phyloP scores from a whole-genome alignment of 2,329 filamentous ascomycete species.

The Clarireedia homoeocarpa region DNA sequence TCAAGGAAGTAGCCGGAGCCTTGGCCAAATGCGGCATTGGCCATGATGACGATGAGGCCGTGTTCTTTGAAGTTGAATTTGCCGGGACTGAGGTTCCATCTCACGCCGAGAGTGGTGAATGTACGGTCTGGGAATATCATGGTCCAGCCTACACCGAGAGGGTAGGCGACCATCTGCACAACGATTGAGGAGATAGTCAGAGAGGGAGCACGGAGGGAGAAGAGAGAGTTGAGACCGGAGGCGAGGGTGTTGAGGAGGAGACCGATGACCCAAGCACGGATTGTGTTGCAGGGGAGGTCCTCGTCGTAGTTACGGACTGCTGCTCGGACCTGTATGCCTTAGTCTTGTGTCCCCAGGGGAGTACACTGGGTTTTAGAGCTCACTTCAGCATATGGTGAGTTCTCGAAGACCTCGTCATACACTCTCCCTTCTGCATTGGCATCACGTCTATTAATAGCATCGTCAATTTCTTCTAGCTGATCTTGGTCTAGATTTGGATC shows the following conservation, averaged over 20 bases:
- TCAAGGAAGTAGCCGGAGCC: slow-evolving; percentile 60
- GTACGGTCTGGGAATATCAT: slow-evolving; percentile 17
- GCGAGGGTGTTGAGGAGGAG: slow-evolving; percentile 26
- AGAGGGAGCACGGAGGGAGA: slow-evolving; percentile 24
- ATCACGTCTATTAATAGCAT: slow-evolving; percentile 12
- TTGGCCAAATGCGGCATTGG: slow-evolving; percentile 27
- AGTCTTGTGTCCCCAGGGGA: neutral
- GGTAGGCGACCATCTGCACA: slow-evolving; percentile 25
- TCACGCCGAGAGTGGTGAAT: slow-evolving; percentile 33
- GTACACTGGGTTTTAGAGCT: neutral
- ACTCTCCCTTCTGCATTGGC: slow-evolving; percentile 9
- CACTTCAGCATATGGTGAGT: slow-evolving; percentile 14
- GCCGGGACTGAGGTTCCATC: slow-evolving; percentile 46
- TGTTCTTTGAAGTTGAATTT: slow-evolving; percentile 66
- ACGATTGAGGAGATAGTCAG: slow-evolving; percentile 36
- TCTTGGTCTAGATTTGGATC: slow-evolving; percentile 14
- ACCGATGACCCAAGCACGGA: slow-evolving; percentile 50
- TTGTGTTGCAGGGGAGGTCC: slow-evolving; percentile 56
- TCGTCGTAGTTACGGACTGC: slow-evolving; percentile 41
- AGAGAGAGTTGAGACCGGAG: slow-evolving; percentile 24
- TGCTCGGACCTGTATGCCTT: slow-evolving; percentile 11
- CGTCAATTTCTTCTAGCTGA: slow-evolving; percentile 14
- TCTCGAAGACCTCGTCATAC: slow-evolving; percentile 16
- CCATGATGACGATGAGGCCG: slow-evolving; percentile 57
- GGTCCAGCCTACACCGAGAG: slow-evolving; percentile 43